Percentiles rank a stretch among this genome's conserved stretches.
These are phyloP conservation scores for Jaenimonas drosophilae DNA, from an alignment of 208 protist species.

Conservation along the genomic window DNA sequence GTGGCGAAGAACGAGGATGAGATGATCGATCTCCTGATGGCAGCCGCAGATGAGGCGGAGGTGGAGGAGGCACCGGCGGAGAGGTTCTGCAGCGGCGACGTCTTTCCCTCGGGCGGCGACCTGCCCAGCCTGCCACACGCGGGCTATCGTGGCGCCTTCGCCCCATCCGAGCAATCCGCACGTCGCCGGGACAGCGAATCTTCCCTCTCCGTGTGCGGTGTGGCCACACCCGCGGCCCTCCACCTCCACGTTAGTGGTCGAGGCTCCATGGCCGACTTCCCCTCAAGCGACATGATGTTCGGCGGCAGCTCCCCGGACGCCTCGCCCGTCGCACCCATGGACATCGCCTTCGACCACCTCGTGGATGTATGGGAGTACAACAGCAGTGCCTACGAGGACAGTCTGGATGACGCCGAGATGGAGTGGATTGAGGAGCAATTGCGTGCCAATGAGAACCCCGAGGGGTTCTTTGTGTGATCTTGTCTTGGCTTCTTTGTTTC, in stretches of 20 bases:
- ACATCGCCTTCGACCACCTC: conserved; percentile 9
- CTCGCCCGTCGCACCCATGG: neutral
- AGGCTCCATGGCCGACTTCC: too few relatives aligned
- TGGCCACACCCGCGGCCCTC: too few relatives aligned
- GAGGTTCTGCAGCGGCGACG: too few relatives aligned
- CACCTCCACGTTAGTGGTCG: too few relatives aligned
- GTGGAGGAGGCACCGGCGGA: conserved; percentile 15
- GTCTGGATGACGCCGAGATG: conserved; percentile 59
- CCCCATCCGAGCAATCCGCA: too few relatives aligned
- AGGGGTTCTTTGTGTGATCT: conserved; percentile 21
- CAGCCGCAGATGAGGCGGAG: conserved; percentile 21
- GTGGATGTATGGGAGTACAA: conserved; percentile 57
- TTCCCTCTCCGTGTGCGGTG: too few relatives aligned
- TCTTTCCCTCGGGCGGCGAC: too few relatives aligned
- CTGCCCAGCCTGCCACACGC: too few relatives aligned
- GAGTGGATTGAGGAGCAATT: conserved; percentile 78
- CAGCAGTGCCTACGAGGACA: conserved; percentile 76
- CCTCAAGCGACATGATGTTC: conserved; percentile 5
- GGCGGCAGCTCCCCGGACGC: conserved; percentile 10
- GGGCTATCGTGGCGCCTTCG: too few relatives aligned
- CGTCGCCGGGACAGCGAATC: too few relatives aligned
- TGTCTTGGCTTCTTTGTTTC: neutral
- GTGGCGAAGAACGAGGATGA: conserved; percentile 26
- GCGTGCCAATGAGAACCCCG: conserved; percentile 40
- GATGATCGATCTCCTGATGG: conserved; percentile 41